Conservation (phyloP, 768 basidiomycete genomes). For the Pleurotus eryngii region DNA sequence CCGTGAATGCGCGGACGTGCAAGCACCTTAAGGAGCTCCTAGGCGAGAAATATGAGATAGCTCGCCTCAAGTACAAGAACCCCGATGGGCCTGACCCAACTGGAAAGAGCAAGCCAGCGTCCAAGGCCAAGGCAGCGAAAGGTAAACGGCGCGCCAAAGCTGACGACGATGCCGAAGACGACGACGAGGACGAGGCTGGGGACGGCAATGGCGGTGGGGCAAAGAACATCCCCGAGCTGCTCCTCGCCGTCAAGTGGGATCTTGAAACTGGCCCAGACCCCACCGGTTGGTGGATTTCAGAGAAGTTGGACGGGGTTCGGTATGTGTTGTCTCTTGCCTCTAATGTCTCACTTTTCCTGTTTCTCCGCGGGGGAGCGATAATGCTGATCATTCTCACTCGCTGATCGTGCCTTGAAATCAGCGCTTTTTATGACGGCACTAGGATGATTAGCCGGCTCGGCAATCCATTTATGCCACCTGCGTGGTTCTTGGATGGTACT, state of each 20-base stretch:
- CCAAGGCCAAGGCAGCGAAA: conserved; percentile 14
- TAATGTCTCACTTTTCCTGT: neutral
- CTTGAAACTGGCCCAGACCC: conserved; percentile 51
- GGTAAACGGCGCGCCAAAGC: conserved; percentile 20
- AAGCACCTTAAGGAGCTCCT: conserved; percentile 35
- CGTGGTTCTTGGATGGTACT: conserved; percentile 56
- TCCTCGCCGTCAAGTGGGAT: conserved; percentile 59
- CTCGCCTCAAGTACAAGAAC: conserved; percentile 33
- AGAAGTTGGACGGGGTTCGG: conserved; percentile 62
- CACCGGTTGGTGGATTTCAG: conserved; percentile 59
- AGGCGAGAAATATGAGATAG: conserved; percentile 35
- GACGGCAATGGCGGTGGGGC: conserved; percentile 31
- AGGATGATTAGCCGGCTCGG: conserved; percentile 53
- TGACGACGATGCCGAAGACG: conserved; percentile 23
- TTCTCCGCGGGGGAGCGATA: neutral
- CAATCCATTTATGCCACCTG: conserved; percentile 54
- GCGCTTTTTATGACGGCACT: conserved; percentile 54
- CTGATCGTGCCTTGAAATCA: conserved; percentile 12
- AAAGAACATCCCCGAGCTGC: conserved; percentile 39
- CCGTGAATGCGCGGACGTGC: conserved; percentile 36
- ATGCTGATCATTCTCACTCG: too few species aligned
- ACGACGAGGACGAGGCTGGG: conserved; percentile 22
- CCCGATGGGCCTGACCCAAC: conserved; percentile 24
- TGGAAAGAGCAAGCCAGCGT: conserved; percentile 9
- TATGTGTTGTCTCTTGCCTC: conserved; percentile 18